A percentile compares a stretch with the other conserved stretches of the same genome.
phyloP scores from a whole-genome alignment of 345 rosid genomes.

The Hypericum androsaemum region DNA sequence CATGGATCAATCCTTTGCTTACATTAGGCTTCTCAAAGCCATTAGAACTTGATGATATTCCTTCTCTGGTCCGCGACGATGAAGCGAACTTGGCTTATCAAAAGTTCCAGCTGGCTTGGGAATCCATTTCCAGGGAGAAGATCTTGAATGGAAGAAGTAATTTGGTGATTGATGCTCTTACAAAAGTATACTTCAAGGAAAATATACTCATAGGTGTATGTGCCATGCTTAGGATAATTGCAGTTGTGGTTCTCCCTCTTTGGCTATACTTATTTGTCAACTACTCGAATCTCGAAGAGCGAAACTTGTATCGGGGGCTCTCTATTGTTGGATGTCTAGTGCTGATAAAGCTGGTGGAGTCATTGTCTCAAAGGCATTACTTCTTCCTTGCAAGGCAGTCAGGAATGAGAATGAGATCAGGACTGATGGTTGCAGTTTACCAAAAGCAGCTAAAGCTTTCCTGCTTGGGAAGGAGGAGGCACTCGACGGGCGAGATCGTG shows the following conservation, averaged over 20 bases:
- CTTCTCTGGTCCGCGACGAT: conserved; percentile 41
- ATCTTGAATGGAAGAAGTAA: conserved; percentile 20
- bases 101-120: conserved; percentile 49
- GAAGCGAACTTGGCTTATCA: conserved; percentile 44
- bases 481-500: conserved; percentile 66
- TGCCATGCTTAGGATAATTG: conserved; percentile 40
- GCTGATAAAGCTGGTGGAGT: conserved; percentile 43
- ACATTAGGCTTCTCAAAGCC: conserved; percentile 48
- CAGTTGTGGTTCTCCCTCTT: conserved; percentile 47
- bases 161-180: conserved; percentile 38
- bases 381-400: conserved; percentile 55
- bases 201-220: conserved; percentile 34
- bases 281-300: conserved; percentile 33
- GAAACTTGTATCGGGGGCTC: conserved; percentile 36
- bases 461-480: conserved; percentile 49
- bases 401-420: conserved; percentile 69
- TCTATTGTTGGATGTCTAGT: conserved; percentile 40
- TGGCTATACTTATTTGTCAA: conserved; percentile 53
- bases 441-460: conserved; percentile 60
- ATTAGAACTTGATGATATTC: conserved; percentile 48
- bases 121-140: conserved; percentile 22
- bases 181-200: conserved; percentile 43
- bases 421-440: conserved; percentile 56
- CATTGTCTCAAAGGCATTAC: conserved; percentile 64
- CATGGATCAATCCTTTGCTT: conserved; percentile 62